Evolutionary conservation across 108 stramenopile species (phyloP), one percentile per base, ranked within the genome.

Genomic region (Mediolabrus comicus): DNA sequence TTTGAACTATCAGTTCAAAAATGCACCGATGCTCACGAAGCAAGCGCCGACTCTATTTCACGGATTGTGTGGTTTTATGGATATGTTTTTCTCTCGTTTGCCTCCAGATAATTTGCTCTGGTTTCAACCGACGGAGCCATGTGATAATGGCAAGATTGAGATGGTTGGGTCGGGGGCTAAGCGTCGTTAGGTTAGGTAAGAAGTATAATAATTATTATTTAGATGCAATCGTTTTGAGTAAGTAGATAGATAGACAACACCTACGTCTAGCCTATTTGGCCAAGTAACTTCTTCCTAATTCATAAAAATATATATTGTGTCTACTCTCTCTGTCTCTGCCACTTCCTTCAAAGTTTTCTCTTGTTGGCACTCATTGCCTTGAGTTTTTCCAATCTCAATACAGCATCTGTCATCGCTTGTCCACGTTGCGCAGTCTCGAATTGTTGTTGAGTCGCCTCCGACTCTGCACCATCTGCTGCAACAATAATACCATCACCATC

Each of bases 321-420:
- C n/a, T n/a, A n/a, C n/a, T n/a, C n/a, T n/a, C n/a, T n/a, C n/a
- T n/a, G n/a, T n/a, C 9, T 43, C 17, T 43, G 2, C 4, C 0
- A 16, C 6, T 16, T 17, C 16, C 41, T 43, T 43, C 41, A 43
- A n/a, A 43, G 16, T 17, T 43, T 43, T 43, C 17, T 43, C 3
- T 43, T 43, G n/a, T 39, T 39, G n/a, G 41, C 41, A 43, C 73
- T 74, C 60, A 69, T 63, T 16, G 73, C 77, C 68, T 74, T 74
- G 26, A 74, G 56, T 30, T 35, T 69, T 31, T 79, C 77, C 66
- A 74, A 74, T 56, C 73, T 60, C 56, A 74, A 54, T 27, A 74
- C 72, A 36, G 77, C 77, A 31, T 79, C 72, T 11, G 72, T 41
- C 43, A 73, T 79, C 3, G 60, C 39, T 59, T 9, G 13, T 26